Base-by-base conservation (phyloP, 2,329 filamentous ascomycete genomes). In the Chaetomium strumarium region DNA sequence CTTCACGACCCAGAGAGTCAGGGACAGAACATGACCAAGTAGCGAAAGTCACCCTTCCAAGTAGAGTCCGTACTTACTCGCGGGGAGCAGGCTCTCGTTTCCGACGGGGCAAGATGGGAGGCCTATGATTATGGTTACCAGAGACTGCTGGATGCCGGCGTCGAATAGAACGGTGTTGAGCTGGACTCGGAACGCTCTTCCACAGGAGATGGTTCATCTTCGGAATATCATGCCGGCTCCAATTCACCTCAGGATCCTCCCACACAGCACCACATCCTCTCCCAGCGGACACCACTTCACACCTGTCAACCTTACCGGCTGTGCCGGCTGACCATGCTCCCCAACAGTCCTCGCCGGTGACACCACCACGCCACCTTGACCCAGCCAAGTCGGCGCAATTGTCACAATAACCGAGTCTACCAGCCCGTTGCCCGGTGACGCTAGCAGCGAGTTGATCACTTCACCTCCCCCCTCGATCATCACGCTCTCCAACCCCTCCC, bases 401-500 rank as follows among this genome's bases (percentile, higher is more conserved):
- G 92, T 96, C 53, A 96, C 77, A 62, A 97, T 86, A 45, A 96
- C 84, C 2, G 85, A 85, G 64, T 89, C 79, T 39, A 76, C 75
- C 9, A 90, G 71, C n/a, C 67, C 62, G 14, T 80, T 73, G 62
- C 83, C 81, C 29, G 73, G 72, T 2, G 79, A 75, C 37, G 78
- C 74, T n/a, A 97, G 75, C 16, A 97, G 70, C 36, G 86, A 81
- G 65, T 93, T 95, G 65, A 97, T 89, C 33, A 96, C 83, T 11
- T 76, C 74, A 0, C 81, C 91, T 11, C 92, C 92, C 0, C 92
- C 92, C 68, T 97, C 92, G 45, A 97, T 78, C 92, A 96, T 96
- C 53, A 96, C 75, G 65, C 90, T 96, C 48, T 70, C 68, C 41
- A 96, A 71, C 1, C 83, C 83, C 60, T 86, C 75, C 1, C 65